Base-by-base conservation (phyloP, 1,284 basidiomycete species). In the Lignosus rhinocerotis region DNA sequence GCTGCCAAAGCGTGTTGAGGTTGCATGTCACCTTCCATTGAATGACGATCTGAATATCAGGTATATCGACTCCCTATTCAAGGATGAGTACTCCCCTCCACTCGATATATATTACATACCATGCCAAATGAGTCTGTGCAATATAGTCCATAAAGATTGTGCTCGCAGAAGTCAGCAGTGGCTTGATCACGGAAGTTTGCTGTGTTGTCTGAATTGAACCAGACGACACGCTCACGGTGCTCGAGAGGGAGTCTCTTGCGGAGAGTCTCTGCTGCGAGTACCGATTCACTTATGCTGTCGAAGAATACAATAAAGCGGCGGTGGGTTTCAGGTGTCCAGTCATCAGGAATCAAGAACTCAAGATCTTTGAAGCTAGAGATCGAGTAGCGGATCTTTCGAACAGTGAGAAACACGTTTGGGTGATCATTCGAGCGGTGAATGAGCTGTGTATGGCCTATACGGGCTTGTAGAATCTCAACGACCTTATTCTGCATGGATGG, bases 51-150 rank as follows among this genome's bases (percentile, higher is more conserved):
- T 62, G 41, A n/a, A 77, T 67, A 58, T 74, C 68, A 0, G 68
- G 63, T 6, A 76, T 19, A 53, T 76, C 72, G 32, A 76, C 59
- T 5, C 74, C 72, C 73, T 75, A 48, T n/a, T 9, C n/a, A 7
- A 32, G 4, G 14, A 36, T 25, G 30, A 43, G 41, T 17, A 19
- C n/a, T 12, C 45, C 14, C 31, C 36, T 19, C 16, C 14, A 36
- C 1, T 31, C 14, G n/a, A 14, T 41, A 0, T 17, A 10, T 30
- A 38, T 9, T 42, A 31, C 63, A 21, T 32, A 76, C 71, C 70
- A 75, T 72, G 2, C 73, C 71, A 47, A 70, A 72, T n/a, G 69
- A 58, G 54, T 76, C 69, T 3, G 71, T 73, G 14, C 55, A 57
- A 56, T 44, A 67, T 14, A 69, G 36, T 3, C 66, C 65, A 42